Conservation (phyloP, 2,329 filamentous ascomycete species). For the Pseudogymnoascus sp. region DNA sequence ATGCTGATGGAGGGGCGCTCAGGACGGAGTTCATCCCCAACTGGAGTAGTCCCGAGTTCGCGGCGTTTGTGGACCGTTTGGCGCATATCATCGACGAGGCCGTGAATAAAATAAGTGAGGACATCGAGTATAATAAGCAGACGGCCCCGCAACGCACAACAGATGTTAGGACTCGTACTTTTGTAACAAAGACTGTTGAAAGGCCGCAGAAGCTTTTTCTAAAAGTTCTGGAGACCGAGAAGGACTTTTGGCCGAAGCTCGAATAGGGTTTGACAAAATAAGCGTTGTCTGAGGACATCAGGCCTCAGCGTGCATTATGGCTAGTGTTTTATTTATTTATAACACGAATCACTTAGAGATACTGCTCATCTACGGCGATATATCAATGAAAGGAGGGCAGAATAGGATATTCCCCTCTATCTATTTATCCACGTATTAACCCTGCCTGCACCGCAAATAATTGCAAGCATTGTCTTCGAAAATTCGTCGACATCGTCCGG, state of each 20-base stretch:
- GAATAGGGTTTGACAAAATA: not conserved
- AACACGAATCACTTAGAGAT: not conserved
- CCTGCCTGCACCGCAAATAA: not conserved
- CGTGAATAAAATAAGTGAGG: conserved; percentile 29
- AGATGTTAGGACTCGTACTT: conserved; percentile 36
- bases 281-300: too few species aligned
- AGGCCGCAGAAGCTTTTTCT: not conserved
- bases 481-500: conserved; percentile 14
- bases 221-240: conserved; percentile 48
- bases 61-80: conserved; percentile 47
- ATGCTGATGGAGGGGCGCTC: conserved; percentile 57
- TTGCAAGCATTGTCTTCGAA: not conserved
- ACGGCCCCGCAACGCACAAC: conserved; percentile 29
- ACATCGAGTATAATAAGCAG: conserved; percentile 27
- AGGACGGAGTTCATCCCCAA: conserved; percentile 59
- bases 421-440: conserved; percentile 5
- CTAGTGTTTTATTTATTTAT: too few species aligned
- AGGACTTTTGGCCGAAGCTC: conserved; percentile 48
- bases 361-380: not conserved
- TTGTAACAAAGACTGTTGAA: conserved; percentile 22
- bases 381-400: not conserved
- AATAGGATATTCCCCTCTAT: not conserved
- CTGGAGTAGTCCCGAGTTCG: conserved; percentile 57
- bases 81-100: conserved; percentile 47
- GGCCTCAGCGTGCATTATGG: too few species aligned